Evolutionary conservation across 352 stramenopile species (phyloP), one percentile per base, ranked within the genome.

Genomic region (Pythium diclinum): DNA sequence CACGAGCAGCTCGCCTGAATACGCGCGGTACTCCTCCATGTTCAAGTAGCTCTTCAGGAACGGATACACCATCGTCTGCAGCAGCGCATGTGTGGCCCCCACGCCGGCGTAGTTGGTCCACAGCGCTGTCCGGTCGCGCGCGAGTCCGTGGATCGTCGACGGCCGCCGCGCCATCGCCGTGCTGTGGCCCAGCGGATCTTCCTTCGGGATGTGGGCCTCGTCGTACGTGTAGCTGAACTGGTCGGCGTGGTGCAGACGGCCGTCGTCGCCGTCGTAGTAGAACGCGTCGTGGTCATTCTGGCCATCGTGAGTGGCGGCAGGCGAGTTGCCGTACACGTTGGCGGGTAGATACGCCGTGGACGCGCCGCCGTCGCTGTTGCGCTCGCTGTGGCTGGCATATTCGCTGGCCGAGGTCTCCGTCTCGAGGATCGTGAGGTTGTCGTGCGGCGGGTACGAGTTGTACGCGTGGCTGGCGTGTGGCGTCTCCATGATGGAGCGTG

Each of bases 21-120:
- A 73, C 9, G 80, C 80, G 36, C 81, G 68, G 56, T 87, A 88
- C 61, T 87, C 80, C 36, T 78, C 72, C 77, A 89, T 84, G 68
- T 91, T 89, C 25, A 91, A 66, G 63, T 88, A 89, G 23, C 83
- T 76, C 53, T 88, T 89, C 62, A 92, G 66, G 51, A 87, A 88
- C 42, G 83, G 81, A 33, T 92, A 92, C 52, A 78, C 44, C 14
- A 87, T 30, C 21, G 76, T 65, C 62, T 86, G 78, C 32, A 88
- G 70, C 9, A 90, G 68, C n/a, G 72, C 83, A 25, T 89, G 72
- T 0, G 84, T 61, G 34, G 72, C 63, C 6, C 83, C 83, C 9
- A 89, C 59, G 7, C 74, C 72, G 3, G 75, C 66, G 59, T 87
- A 89, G 65, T 88, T 87, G 30, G 82, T 59, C 13, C 87, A 54